These are phyloP conservation scores for Cercophora sp. DNA, from an alignment of 495 filamentous ascomycete genomes.

Conservation along the genomic window DNA sequence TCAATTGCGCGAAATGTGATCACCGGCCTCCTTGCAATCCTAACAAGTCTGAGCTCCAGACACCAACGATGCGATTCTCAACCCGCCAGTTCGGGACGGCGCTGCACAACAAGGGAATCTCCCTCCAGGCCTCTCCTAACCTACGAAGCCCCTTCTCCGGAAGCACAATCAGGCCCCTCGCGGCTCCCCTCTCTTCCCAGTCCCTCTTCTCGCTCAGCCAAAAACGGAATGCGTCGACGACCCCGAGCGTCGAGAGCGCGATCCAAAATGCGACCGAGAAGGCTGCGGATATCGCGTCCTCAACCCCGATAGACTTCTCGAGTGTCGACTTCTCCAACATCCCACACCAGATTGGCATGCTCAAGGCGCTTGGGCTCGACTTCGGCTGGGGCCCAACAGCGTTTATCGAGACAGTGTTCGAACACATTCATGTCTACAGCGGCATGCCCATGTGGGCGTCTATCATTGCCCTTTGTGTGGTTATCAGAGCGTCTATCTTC, in stretches of 20 bases:
- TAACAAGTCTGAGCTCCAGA: slow-evolving; percentile 13
- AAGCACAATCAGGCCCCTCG: slow-evolving; percentile 20
- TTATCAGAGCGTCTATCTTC: slow-evolving; percentile 62
- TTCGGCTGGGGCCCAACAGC: slow-evolving; percentile 76
- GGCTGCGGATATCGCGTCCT: too few species aligned
- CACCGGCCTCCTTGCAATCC: not conserved
- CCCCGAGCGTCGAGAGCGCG: slow-evolving; percentile 3
- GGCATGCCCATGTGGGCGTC: slow-evolving; percentile 80
- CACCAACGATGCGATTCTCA: slow-evolving; percentile 6
- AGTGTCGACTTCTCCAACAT: slow-evolving; percentile 47
- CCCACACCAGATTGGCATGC: slow-evolving; percentile 73
- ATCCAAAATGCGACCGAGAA: too few species aligned
- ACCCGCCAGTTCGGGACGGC: slow-evolving; percentile 31
- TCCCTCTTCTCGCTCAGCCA: slow-evolving; percentile 19
- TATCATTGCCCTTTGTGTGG: slow-evolving; percentile 58
- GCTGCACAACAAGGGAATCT: slow-evolving; percentile 12
- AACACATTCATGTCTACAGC: slow-evolving; percentile 71
- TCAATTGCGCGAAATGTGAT: not conserved
- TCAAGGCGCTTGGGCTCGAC: slow-evolving; percentile 78
- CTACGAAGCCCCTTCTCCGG: not conserved
- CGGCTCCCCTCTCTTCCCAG: slow-evolving; percentile 13
- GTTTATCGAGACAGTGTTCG: slow-evolving; percentile 66
- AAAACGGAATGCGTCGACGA: slow-evolving; percentile 14
- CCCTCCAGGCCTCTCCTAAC: not conserved
- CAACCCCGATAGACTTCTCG: slow-evolving; percentile 30